Evolutionary conservation across 208 protist genomes (phyloP).

Genomic region (Crithidia bombi): DNA sequence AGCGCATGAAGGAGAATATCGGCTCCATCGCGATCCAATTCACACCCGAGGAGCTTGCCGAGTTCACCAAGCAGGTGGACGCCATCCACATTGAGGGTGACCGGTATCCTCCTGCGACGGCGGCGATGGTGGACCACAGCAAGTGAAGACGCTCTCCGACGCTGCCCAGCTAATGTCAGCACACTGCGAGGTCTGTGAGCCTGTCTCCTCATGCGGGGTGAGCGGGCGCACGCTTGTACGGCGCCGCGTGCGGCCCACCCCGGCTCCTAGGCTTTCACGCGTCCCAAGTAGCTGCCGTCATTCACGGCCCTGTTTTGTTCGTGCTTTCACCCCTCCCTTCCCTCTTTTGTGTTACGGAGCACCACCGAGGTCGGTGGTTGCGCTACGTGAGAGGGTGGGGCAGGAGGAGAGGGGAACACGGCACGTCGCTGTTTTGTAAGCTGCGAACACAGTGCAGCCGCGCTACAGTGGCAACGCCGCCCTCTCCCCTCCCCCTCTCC

Average conservation of each 20-base stretch:
- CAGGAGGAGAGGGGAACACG: neutral
- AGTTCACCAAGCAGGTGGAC: constrained; percentile 23
- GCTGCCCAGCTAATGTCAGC: too few species aligned
- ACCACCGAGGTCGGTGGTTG: too few species aligned
- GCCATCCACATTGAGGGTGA: constrained; percentile 22
- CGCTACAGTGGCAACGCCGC: neutral
- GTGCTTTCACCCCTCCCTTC: too few species aligned
- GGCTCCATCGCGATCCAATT: constrained; percentile 11
- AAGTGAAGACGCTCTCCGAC: neutral
- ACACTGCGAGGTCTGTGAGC: neutral
- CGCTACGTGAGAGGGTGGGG: too few species aligned
- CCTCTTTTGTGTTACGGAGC: too few species aligned
- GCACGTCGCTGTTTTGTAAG: constrained; percentile 10
- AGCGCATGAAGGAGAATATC: constrained; percentile 33
- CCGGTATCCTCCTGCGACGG: constrained; percentile 13
- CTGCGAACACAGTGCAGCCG: constrained; percentile 4
- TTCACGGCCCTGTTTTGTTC: too few species aligned
- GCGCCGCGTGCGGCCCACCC: too few species aligned
- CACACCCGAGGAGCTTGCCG: constrained; percentile 10
- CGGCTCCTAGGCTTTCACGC: too few species aligned
- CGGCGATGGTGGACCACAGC: constrained; percentile 28
- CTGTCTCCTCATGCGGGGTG: neutral
- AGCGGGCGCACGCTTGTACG: too few species aligned
- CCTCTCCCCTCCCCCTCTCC: neutral
- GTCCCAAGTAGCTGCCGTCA: too few species aligned